Conservation (phyloP, 192 early-diverging fungal genomes). For the Chytriomyces sp. region DNA sequence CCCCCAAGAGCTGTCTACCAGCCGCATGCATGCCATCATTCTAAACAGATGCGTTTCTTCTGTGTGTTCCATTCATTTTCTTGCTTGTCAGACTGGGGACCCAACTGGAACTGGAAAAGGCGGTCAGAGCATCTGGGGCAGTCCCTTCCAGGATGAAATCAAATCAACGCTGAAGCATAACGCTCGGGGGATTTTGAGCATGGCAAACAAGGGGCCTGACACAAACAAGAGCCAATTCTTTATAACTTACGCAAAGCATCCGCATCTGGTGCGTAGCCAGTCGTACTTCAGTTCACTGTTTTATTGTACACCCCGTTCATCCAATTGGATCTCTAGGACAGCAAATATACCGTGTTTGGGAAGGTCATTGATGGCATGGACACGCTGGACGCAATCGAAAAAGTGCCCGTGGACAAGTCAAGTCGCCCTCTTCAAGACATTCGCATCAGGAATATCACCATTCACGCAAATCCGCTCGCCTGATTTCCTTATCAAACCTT, state of each 20-base stretch:
- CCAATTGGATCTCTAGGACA: constrained; percentile 50
- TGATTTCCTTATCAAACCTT: constrained; percentile 40
- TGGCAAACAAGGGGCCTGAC: constrained; percentile 76
- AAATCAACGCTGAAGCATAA: constrained; percentile 78
- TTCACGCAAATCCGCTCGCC: constrained; percentile 95
- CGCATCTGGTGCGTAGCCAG: constrained; percentile 59
- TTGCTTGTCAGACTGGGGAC: constrained; percentile 46
- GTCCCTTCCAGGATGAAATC: constrained; percentile 77
- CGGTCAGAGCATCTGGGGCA: constrained; percentile 69
- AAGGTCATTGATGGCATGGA: constrained; percentile 91
- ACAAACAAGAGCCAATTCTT: constrained; percentile 78
- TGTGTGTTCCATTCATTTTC: neutral
- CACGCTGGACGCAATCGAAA: constrained; percentile 85
- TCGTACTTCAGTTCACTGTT: no score
- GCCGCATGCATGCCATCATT: no score
- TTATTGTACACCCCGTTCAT: no score
- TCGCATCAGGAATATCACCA: constrained; percentile 74
- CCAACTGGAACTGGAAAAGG: constrained; percentile 61
- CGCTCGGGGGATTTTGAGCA: constrained; percentile 86
- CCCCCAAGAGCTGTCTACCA: neutral
- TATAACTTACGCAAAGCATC: constrained; percentile 81
- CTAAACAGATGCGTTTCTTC: no score
- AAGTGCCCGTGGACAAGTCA: constrained; percentile 79
- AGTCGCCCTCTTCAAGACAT: constrained; percentile 80
- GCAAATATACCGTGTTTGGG: constrained; percentile 90